These are phyloP conservation scores for Fusarium buharicum DNA, from an alignment of 2,329 filamentous ascomycete species.

Conservation along the genomic window DNA sequence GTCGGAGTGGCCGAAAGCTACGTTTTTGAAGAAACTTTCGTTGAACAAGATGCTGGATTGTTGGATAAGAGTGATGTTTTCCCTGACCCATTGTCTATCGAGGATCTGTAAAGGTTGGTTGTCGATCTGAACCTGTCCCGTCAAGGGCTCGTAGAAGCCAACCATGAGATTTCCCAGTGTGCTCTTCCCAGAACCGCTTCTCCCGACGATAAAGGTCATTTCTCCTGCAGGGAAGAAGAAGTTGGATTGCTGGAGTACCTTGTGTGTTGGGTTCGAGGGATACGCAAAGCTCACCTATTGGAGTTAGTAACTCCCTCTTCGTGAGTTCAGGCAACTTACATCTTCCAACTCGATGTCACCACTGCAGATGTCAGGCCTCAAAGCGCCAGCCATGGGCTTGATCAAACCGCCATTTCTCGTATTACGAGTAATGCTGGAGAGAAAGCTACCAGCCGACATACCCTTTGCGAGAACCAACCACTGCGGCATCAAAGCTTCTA, in stretches of 20 bases:
- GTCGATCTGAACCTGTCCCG: slow-evolving; percentile 77
- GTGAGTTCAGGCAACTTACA: neutral
- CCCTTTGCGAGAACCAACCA: slow-evolving; percentile 83
- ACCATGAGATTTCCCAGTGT: slow-evolving; percentile 84
- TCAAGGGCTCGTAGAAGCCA: slow-evolving; percentile 75
- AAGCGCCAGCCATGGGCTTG: slow-evolving; percentile 6
- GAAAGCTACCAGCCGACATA: slow-evolving; percentile 73
- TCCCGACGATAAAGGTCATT: slow-evolving; percentile 83
- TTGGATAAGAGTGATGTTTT: slow-evolving; percentile 82
- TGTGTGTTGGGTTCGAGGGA: slow-evolving; percentile 71
- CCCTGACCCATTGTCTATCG: slow-evolving; percentile 76
- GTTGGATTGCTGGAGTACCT: slow-evolving; percentile 68
- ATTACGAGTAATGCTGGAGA: slow-evolving; percentile 61
- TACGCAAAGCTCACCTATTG: slow-evolving; percentile 82
- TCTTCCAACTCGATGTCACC: slow-evolving; percentile 66
- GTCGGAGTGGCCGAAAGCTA: slow-evolving; percentile 73
- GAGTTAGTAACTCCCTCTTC: slow-evolving; percentile 4
- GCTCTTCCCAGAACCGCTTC: slow-evolving; percentile 92
- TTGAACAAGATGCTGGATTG: slow-evolving; percentile 85
- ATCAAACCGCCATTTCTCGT: neutral
- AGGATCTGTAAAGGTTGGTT: slow-evolving; percentile 69
- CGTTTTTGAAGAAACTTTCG: slow-evolving; percentile 80
- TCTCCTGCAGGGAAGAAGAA: slow-evolving; percentile 78
- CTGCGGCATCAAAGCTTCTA: slow-evolving; percentile 80
- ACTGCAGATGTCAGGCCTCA: slow-evolving; percentile 58